Evolutionary conservation across 2,329 filamentous ascomycete genomes (phyloP).

Genomic region (Sporothrix euskadiensis): DNA sequence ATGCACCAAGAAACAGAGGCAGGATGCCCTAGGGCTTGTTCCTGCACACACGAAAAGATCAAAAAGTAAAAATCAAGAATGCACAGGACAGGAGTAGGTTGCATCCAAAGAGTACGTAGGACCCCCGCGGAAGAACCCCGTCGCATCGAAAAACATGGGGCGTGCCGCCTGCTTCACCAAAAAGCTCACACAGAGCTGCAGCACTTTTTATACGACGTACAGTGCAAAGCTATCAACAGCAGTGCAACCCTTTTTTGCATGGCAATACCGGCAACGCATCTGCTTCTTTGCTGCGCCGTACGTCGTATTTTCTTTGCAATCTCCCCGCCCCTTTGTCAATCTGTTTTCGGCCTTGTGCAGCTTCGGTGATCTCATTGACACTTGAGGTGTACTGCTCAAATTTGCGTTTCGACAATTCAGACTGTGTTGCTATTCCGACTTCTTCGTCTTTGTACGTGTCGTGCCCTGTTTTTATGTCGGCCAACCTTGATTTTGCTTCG

Average conservation of each 20-base stretch:
- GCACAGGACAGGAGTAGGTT: background rate
- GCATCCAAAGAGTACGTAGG: background rate
- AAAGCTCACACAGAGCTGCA: background rate
- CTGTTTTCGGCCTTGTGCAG: conserved; percentile 23
- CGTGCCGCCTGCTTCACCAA: background rate
- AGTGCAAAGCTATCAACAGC: background rate
- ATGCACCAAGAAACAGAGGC: background rate
- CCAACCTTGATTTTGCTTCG: background rate
- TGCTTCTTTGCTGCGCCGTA: background rate
- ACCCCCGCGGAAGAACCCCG: conserved; percentile 20
- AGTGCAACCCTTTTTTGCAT: background rate
- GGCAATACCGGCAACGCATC: background rate
- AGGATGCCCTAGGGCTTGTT: background rate
- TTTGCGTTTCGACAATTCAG: no score
- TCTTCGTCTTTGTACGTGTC: background rate
- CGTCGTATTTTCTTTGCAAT: background rate
- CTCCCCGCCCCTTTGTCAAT: background rate
- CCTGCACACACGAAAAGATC: background rate
- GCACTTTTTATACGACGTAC: background rate
- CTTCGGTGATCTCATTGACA: conserved; percentile 11
- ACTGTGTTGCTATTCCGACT: background rate
- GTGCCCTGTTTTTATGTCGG: conserved; percentile 5
- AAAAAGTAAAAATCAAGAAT: background rate
- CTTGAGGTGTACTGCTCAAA: background rate
- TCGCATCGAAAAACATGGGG: background rate